These are phyloP conservation scores for Byssothecium circinans DNA, from an alignment of 2,329 filamentous ascomycete genomes.

Conservation along the genomic window DNA sequence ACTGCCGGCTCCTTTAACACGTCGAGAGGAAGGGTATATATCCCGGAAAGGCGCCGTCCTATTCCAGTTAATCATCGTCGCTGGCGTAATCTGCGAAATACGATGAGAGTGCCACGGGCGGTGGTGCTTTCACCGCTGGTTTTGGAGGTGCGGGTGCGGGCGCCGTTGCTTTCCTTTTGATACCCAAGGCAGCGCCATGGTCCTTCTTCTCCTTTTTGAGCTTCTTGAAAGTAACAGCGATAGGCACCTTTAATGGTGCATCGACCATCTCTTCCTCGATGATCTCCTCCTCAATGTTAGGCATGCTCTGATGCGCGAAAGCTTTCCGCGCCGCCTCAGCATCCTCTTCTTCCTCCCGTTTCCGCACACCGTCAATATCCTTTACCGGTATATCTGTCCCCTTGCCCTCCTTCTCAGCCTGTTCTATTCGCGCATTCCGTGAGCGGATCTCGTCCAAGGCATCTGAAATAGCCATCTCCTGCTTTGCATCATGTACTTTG, in stretches of 20 bases:
- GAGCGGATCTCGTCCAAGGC: constrained; percentile 92
- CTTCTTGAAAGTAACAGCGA: constrained; percentile 69
- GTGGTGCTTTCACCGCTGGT: not conserved
- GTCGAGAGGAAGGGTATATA: no score
- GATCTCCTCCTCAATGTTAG: constrained; percentile 56
- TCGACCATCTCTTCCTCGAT: constrained; percentile 51
- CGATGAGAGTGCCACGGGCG: not conserved
- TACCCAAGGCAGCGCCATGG: constrained; percentile 71
- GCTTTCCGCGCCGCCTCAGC: constrained; percentile 77
- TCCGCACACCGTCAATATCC: constrained; percentile 58
- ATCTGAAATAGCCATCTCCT: constrained; percentile 96
- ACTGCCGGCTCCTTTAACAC: no score
- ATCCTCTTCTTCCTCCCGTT: constrained; percentile 75
- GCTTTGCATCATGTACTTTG: constrained; percentile 88
- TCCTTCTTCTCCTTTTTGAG: constrained; percentile 92
- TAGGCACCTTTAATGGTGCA: constrained; percentile 27
- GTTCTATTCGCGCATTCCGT: constrained; percentile 83
- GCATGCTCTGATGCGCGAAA: constrained; percentile 58
- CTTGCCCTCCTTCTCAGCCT: constrained; percentile 66
- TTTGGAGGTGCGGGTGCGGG: not conserved
- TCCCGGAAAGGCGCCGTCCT: no score
- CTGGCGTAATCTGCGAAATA: constrained; percentile 2
- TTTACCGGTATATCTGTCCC: constrained; percentile 58
- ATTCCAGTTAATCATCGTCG: constrained; percentile 2
- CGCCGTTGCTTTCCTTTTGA: constrained; percentile 60